Percentiles rank a stretch among this genome's conserved stretches.
phyloP scores from a whole-genome alignment of 2,329 filamentous ascomycete species.

The Aschersonia sp. region DNA sequence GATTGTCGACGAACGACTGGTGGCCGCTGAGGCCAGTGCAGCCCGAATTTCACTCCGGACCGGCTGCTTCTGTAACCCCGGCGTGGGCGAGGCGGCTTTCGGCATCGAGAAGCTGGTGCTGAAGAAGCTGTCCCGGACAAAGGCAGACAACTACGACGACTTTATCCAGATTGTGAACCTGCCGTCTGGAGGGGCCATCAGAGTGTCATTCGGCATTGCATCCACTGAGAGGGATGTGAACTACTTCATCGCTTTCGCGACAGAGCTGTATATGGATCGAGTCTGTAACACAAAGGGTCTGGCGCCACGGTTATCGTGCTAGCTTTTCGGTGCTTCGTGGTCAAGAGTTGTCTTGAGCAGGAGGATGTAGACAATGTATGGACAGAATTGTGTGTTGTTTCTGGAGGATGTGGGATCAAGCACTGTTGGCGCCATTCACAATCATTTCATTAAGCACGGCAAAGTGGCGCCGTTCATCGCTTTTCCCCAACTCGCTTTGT shows the following conservation, averaged over 20 bases:
- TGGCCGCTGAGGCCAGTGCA: constrained; percentile 17
- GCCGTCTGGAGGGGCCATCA: constrained; percentile 17
- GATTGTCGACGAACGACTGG: constrained; percentile 21
- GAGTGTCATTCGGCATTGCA: constrained; percentile 23
- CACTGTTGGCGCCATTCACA: too few species aligned
- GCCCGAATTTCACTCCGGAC: constrained; percentile 22
- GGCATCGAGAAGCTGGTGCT: constrained; percentile 7
- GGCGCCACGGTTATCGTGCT: background rate
- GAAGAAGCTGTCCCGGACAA: background rate
- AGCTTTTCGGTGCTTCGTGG: background rate
- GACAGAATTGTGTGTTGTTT: too few species aligned
- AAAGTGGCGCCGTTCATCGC: too few species aligned
- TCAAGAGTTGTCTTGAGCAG: too few species aligned
- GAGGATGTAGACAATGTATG: too few species aligned
- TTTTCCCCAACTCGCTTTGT: too few species aligned
- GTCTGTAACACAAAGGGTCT: background rate
- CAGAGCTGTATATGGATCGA: constrained; percentile 17
- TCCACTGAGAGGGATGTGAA: constrained; percentile 20
- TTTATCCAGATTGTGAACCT: constrained; percentile 3
- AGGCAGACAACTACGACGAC: constrained; percentile 6
- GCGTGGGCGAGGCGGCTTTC: constrained; percentile 20
- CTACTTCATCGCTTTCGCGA: constrained; percentile 18
- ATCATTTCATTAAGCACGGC: too few species aligned
- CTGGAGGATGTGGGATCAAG: too few species aligned
- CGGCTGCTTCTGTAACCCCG: constrained; percentile 28